Evolutionary conservation across 441 rosid genomes (phyloP).

Genomic region (Aleurites moluccanus): DNA sequence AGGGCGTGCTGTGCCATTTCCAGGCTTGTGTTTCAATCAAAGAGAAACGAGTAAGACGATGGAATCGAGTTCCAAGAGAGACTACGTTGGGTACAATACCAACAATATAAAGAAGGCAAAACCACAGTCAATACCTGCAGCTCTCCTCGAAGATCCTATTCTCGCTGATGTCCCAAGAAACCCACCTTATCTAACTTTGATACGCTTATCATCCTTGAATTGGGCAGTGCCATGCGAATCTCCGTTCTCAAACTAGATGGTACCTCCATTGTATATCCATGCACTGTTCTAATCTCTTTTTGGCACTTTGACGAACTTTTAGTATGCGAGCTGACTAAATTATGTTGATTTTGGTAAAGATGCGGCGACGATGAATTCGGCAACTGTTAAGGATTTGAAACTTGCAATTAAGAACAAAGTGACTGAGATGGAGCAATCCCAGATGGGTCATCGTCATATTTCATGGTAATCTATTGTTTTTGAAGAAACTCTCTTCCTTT

Average conservation of each 20-base stretch:
- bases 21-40: neutral
- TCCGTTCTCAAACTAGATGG: conserved; percentile 69
- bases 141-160: conserved; percentile 74
- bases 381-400: conserved; percentile 76
- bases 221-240: conserved; percentile 93
- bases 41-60: neutral
- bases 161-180: conserved; percentile 71
- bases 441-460: conserved; percentile 93
- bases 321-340: conserved; percentile 2
- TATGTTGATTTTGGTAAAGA: conserved; percentile 33
- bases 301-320: conserved; percentile 42
- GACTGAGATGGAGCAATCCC: conserved; percentile 68
- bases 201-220: conserved; percentile 75
- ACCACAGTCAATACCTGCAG: conserved; percentile 56
- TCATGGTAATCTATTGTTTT: conserved; percentile 52
- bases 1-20: too few species aligned
- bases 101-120: conserved; percentile 56
- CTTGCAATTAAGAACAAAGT: conserved; percentile 70
- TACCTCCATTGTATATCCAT: conserved; percentile 54
- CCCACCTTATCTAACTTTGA: conserved; percentile 75
- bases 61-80: conserved; percentile 43
- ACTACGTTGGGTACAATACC: conserved; percentile 44
- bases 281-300: neutral
- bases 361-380: conserved; percentile 76
- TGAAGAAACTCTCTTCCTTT: neutral